Conservation (phyloP, 345 rosid genomes). For the Aquilaria sinensis region DNA sequence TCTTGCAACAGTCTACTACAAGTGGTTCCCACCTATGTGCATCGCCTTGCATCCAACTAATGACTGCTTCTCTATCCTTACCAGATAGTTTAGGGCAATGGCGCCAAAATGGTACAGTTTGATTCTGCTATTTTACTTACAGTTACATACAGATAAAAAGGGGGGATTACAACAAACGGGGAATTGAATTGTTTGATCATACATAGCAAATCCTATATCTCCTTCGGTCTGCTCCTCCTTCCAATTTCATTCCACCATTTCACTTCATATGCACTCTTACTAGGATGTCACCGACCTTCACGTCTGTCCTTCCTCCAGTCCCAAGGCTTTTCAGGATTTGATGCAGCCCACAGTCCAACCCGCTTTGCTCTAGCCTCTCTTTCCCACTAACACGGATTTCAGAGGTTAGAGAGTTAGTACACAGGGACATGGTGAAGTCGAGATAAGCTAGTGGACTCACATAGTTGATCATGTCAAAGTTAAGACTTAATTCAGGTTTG, state of each 20-base stretch:
- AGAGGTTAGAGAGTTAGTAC: background rate
- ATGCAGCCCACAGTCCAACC: conserved; percentile 69
- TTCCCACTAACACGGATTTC: conserved; percentile 52
- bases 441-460: background rate
- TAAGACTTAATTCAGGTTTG: background rate
- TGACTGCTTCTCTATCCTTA: too few species aligned
- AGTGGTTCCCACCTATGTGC: too few species aligned
- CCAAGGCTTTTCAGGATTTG: conserved; percentile 85
- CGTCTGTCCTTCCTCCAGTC: conserved; percentile 73
- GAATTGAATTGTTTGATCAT: too few species aligned
- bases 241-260: conserved; percentile 8
- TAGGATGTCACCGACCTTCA: conserved; percentile 20
- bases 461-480: too few species aligned
- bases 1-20: too few species aligned
- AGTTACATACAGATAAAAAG: too few species aligned
- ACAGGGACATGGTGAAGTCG: background rate
- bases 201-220: background rate
- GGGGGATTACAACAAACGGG: too few species aligned
- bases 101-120: too few species aligned
- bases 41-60: too few species aligned
- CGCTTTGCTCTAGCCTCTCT: conserved; percentile 59
- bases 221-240: conserved; percentile 8
- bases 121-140: too few species aligned
- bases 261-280: background rate
- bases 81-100: too few species aligned